phyloP scores from a whole-genome alignment of 495 filamentous ascomycete species.

The Hypoxylon cercidicola region DNA sequence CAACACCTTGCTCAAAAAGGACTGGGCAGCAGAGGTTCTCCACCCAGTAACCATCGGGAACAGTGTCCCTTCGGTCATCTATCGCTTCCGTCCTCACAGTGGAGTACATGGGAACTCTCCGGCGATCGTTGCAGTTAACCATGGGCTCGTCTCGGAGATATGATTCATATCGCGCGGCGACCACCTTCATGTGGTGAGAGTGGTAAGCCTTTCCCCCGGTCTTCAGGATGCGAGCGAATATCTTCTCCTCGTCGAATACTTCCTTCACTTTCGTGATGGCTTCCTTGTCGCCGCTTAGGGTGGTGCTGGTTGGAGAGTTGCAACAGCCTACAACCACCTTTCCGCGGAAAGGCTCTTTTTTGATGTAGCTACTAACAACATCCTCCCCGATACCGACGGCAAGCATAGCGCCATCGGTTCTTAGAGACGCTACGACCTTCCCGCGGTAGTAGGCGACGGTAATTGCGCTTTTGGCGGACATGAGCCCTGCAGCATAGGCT shows the following conservation, averaged over 20 bases:
- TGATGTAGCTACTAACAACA: no score
- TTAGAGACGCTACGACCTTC: no score
- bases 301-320: not conserved
- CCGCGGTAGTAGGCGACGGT: no score
- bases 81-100: no score
- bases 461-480: no score
- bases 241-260: not conserved
- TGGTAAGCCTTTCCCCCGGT: not conserved
- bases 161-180: not conserved
- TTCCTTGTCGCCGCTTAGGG: not conserved
- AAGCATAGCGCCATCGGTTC: not conserved
- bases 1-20: no score
- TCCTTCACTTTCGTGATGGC: not conserved
- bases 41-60: no score
- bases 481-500: no score
- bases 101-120: no score
- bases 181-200: not conserved
- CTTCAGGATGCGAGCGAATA: not conserved
- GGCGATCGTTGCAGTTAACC: not conserved
- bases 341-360: fast-evolving
- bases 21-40: no score
- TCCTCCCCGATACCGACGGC: not conserved
- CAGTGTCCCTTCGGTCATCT: no score
- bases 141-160: not conserved
- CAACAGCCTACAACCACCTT: not conserved